phyloP scores from a whole-genome alignment of 2,329 filamentous ascomycete genomes.

The Neopestalotiopsis sp. region DNA sequence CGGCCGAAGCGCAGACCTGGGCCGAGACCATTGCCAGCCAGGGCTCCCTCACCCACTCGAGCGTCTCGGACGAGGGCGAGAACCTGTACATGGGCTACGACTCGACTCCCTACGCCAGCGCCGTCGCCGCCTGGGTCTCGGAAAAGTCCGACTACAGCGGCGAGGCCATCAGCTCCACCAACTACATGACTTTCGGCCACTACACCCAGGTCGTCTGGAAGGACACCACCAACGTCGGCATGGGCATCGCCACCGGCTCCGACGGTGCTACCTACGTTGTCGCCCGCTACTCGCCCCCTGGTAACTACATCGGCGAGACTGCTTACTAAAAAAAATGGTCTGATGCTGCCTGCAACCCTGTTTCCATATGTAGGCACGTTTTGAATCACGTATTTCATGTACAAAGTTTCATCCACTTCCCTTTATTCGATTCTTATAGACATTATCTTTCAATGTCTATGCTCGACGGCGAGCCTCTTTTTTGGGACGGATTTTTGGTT shows the following conservation, averaged over 20 bases:
- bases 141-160: slow-evolving; percentile 14
- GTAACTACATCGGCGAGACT: slow-evolving; percentile 10
- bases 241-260: slow-evolving; percentile 4
- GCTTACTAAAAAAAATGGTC: slow-evolving; percentile 1
- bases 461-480: neutral
- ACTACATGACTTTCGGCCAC: slow-evolving; percentile 15
- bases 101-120: slow-evolving; percentile 2
- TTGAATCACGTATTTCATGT: neutral
- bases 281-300: slow-evolving; percentile 15
- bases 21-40: slow-evolving; percentile 1
- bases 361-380: neutral
- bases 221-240: slow-evolving; percentile 11
- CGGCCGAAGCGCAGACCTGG: slow-evolving; percentile 14
- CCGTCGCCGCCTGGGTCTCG: slow-evolving; percentile 2
- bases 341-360: neutral
- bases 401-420: neutral
- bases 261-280: slow-evolving; percentile 7
- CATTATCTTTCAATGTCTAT: neutral
- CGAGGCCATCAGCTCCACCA: slow-evolving; percentile 8
- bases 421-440: slow-evolving; percentile 2
- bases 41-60: slow-evolving; percentile 6
- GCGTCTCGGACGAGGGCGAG: slow-evolving; percentile 6
- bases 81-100: slow-evolving; percentile 17
- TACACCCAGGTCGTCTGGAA: slow-evolving; percentile 15
- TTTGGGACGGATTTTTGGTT: slow-evolving; percentile 13